Base-by-base conservation (phyloP, 345 rosid genomes). In the Jatropha curcas region DNA sequence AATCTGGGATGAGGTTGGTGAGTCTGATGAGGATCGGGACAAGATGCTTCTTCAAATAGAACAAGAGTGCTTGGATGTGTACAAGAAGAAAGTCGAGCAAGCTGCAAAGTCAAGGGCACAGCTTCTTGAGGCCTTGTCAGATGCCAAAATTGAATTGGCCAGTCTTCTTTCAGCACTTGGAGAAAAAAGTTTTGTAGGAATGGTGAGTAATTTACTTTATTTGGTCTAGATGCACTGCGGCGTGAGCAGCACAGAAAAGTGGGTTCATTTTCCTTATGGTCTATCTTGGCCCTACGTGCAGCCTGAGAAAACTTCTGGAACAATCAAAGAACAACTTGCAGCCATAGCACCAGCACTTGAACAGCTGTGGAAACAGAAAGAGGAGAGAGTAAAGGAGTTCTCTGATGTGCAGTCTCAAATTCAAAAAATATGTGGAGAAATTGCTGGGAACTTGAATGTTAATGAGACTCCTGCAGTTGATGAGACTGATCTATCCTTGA, bases 1-100 rank as follows among this genome's bases (percentile, higher is more conserved):
- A 88, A 91, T 95, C 55, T 95, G 99, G 98, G 98, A 95, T 85
- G 99, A 95, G 78, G 99, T 95, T 72, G 99, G 98, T 70, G 98
- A 92, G 84, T 85, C 79, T 60, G 99, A 95, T 22, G 99, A 92
- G 68, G 94, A 95, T 61, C 80, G 99, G 73, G 97, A 95, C 81
- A 95, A 86, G 84, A 80, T 89, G 92, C 93, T 95, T 76, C 96
- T 95, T 74, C 97, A 87, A 78, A 89, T 92, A 78, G 98, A 92
- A 77, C 89, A 88, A 56, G 99, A 95, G 72, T 95, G 97, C 79
- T 81, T 95, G 33, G 97, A 95, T 81, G 97, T 91, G 37, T 95
- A 95, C 79, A 91, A 89, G 84, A 92, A 86, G 87, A 95, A 95
- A 81, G 97, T 95, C 77, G 96, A 87, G 76, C 89, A 56, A 83